phyloP scores from a whole-genome alignment of 192 early-diverging fungal species.

The Umbelopsis isabellina region DNA sequence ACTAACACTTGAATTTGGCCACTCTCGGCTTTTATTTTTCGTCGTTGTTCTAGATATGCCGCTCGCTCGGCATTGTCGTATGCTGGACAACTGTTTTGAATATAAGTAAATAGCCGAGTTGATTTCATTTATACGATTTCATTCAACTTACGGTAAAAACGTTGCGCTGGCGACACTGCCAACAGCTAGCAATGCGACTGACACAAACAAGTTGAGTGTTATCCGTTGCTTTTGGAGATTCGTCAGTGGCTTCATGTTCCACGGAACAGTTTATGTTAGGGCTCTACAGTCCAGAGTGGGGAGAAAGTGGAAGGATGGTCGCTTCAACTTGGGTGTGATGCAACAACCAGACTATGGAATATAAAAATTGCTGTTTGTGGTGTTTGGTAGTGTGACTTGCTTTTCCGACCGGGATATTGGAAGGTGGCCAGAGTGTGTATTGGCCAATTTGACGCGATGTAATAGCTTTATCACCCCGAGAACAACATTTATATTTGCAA shows the following conservation, averaged over 20 bases:
- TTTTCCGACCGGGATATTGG: background rate
- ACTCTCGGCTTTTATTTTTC: constrained; percentile 2
- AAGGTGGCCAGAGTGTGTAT: constrained; percentile 41
- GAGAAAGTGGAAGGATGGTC: background rate
- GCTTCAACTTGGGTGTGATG: background rate
- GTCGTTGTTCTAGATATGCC: constrained; percentile 1
- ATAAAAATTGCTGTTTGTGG: background rate
- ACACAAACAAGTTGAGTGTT: constrained; percentile 14
- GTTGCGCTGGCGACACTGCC: constrained; percentile 20
- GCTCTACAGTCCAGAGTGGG: constrained; percentile 14
- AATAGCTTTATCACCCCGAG: no score
- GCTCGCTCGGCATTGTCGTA: constrained; percentile 16
- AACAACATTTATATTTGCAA: no score
- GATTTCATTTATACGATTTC: background rate
- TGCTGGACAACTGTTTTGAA: background rate
- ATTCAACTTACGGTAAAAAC: constrained; percentile 13
- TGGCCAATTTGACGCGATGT: no score
- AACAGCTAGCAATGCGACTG: constrained; percentile 10
- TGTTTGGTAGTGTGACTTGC: background rate
- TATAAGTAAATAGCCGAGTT: background rate
- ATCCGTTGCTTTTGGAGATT: constrained; percentile 14
- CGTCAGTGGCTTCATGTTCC: constrained; percentile 17
- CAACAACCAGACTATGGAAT: background rate
- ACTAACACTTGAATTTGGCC: constrained; percentile 11
- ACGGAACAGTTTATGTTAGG: background rate